Percentiles rank a stretch among this genome's conserved stretches.
phyloP scores from a whole-genome alignment of 306 rosid genomes.

The Inga oerstediana region DNA sequence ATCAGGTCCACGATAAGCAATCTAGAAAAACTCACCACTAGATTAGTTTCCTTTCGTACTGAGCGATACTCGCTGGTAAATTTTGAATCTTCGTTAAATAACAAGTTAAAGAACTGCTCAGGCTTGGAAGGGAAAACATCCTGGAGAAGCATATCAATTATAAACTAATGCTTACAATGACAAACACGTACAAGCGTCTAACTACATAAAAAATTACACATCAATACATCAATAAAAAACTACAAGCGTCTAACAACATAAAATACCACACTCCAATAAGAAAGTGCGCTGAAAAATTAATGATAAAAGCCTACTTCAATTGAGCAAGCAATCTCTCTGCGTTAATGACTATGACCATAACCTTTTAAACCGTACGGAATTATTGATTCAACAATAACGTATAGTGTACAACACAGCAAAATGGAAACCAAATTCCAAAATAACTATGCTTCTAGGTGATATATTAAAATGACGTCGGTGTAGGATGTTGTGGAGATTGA shows the following conservation, averaged over 20 bases:
- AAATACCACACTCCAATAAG: no score
- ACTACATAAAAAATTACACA: no score
- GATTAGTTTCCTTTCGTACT: slow-evolving; percentile 79
- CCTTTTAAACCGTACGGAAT: neutral
- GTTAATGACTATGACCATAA: neutral
- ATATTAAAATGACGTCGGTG: neutral
- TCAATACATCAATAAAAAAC: no score
- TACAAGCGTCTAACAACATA: no score
- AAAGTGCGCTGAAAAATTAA: no score
- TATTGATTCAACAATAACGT: neutral
- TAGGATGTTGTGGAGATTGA: neutral
- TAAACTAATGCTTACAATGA: slow-evolving; percentile 25
- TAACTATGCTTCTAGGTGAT: neutral
- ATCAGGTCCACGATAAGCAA: slow-evolving; percentile 20
- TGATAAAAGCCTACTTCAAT: no score
- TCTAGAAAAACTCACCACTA: slow-evolving; percentile 69
- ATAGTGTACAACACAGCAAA: slow-evolving; percentile 36
- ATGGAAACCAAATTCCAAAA: slow-evolving; percentile 19
- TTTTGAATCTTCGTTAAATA: slow-evolving; percentile 69
- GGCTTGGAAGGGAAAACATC: slow-evolving; percentile 81
- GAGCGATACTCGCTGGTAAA: slow-evolving; percentile 68
- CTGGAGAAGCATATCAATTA: slow-evolving; percentile 54
- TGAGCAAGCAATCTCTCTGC: no score
- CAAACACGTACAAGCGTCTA: neutral
- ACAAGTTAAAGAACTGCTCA: slow-evolving; percentile 70